Percentiles rank a stretch among this genome's conserved stretches.
phyloP scores from a whole-genome alignment of 306 rosid genomes.

The Cajanus cajan region DNA sequence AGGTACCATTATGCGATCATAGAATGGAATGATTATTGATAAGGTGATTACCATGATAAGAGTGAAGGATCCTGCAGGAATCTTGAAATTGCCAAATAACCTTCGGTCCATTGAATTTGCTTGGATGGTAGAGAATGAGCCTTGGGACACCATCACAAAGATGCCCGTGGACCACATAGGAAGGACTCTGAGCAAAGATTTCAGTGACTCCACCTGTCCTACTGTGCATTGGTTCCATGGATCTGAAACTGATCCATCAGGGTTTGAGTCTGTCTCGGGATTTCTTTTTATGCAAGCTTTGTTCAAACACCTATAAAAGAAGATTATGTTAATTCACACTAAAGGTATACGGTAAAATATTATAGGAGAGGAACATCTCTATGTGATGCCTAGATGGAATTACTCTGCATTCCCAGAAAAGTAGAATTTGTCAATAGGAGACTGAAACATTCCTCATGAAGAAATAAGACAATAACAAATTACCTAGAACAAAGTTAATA shows the following conservation, averaged over 20 bases:
- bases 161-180: conserved; percentile 57
- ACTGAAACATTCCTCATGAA: background rate
- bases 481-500: background rate
- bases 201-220: conserved; percentile 51
- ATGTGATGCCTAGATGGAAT: background rate
- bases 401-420: background rate
- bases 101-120: conserved; percentile 39
- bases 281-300: conserved; percentile 53
- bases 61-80: conserved; percentile 51
- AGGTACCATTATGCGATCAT: conserved; percentile 37
- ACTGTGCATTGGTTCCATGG: conserved; percentile 60
- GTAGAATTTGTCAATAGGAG: background rate
- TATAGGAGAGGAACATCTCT: background rate
- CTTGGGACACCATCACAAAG: conserved; percentile 27
- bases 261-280: conserved; percentile 13
- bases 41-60: conserved; percentile 32
- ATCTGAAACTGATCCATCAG: conserved; percentile 39
- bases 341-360: background rate
- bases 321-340: background rate
- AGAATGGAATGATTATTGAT: conserved; percentile 26
- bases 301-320: conserved; percentile 37
- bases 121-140: conserved; percentile 36
- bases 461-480: background rate
- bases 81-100: conserved; percentile 29
- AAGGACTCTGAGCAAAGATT: conserved; percentile 39